Evolutionary conservation across 2,329 filamentous ascomycete species (phyloP), one percentile per base, ranked within the genome.

Genomic region (Coleophoma eucalyptorum): DNA sequence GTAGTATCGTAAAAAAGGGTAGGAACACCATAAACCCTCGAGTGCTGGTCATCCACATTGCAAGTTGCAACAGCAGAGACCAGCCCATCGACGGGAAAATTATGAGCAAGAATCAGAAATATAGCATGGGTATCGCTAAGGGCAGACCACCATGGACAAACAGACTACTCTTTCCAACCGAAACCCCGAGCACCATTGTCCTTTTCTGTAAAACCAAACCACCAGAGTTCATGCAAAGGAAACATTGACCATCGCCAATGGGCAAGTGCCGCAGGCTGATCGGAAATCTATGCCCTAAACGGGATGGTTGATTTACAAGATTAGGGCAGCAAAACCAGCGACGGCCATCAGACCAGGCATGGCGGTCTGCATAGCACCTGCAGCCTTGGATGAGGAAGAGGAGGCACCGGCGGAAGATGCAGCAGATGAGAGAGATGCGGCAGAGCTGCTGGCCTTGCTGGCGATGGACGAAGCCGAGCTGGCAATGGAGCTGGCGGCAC

Each of bases 241-340:
- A 51, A 55, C 26, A 5, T 5, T 26, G 26, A 26, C 26, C 26
- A 26, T 26, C 5, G 6, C 26, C 10, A 26, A 7, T 8, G 26
- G 21, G 26, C 26, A 5, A 26, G 26, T 26, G 26, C 26, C 26
- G 26, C 6, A 26, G 26, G 26, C 26, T 5, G 10, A 26, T 26
- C 6, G 26, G 26, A 26, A 26, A 26, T 57, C 51, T 59, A 55
- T 53, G 54, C 48, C 13, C 33, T 47, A 43, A 18, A 44, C 26
- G 26, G 26, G 4, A 26, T 48, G 19, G 35, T n/a, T 44, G 47
- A 45, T 55, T 61, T 65, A 67, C 53, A 67, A 52, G 51, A 67
- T 49, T 46, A 65, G 35, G 49, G 58, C 63, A 16, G 61, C 64
- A 33, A 66, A 43, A 57, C 63, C 64, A 38, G 56, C 63, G 41